Percentiles rank a stretch among this genome's conserved stretches.
Conservation (phyloP, 176 grass and related monocot genomes). For the Triticum aestivum region IWGSC_CS_RefSeq_v2.1 NC_057804.1:135420559-135421058, state of each 20-base stretch:
- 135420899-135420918: slow-evolving; percentile 90
- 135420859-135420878: slow-evolving; percentile 99
- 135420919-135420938: slow-evolving; percentile 90
- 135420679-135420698: slow-evolving; percentile 98
- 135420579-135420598: slow-evolving; percentile 8
- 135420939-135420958: slow-evolving; percentile 82
- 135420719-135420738: slow-evolving; percentile 95
- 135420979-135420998: slow-evolving; percentile 78
- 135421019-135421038: slow-evolving; percentile 87
- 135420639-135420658: slow-evolving; percentile 99
- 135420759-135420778: slow-evolving; percentile 91
- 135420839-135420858: slow-evolving; percentile 89
- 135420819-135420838: slow-evolving; percentile 44
- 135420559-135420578: slow-evolving; percentile 19
- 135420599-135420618: slow-evolving; percentile 62
- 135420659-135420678: slow-evolving; percentile 91
- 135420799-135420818: slow-evolving; percentile 50
- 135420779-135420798: slow-evolving; percentile 54
- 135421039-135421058: background rate
- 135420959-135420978: slow-evolving; percentile 91
- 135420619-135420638: slow-evolving; percentile 90
- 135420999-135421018: slow-evolving; percentile 94
- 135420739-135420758: slow-evolving; percentile 95
- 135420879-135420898: slow-evolving; percentile 94
- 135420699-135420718: slow-evolving; percentile 93